Percentiles rank a stretch among this genome's conserved stretches.
Evolutionary conservation across 148 eudicot genomes (phyloP).

Genomic region (Persicaria maculosa): DNA sequence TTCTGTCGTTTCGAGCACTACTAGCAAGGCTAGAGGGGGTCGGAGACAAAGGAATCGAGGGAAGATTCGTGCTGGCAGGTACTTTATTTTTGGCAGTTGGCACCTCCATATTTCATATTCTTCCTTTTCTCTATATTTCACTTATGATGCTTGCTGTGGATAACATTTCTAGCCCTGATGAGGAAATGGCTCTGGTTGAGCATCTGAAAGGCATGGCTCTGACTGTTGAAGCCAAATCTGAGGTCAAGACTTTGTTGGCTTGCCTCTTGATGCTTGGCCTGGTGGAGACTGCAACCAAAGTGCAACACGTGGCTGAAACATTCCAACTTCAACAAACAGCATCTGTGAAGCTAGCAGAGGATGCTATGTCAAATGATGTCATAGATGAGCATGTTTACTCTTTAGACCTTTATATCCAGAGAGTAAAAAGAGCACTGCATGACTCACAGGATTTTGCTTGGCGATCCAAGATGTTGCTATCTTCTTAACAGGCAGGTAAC

Average conservation of each 20-base stretch:
- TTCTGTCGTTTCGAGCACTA: slow-evolving; percentile 49
- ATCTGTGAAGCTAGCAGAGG: slow-evolving; percentile 75
- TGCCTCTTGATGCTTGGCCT: slow-evolving; percentile 71
- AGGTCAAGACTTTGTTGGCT: slow-evolving; percentile 63
- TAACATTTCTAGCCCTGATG: slow-evolving; percentile 58
- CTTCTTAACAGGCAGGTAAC: slow-evolving; percentile 25
- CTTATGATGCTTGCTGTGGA: slow-evolving; percentile 8
- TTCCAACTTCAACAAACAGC: slow-evolving; percentile 76
- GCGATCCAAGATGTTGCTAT: slow-evolving; percentile 57
- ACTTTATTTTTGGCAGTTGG: slow-evolving; percentile 14
- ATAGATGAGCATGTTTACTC: slow-evolving; percentile 60
- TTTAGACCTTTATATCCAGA: slow-evolving; percentile 54
- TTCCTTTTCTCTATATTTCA: neutral
- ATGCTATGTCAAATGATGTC: slow-evolving; percentile 43
- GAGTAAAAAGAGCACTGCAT: slow-evolving; percentile 33
- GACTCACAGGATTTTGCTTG: slow-evolving; percentile 57
- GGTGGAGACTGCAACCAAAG: slow-evolving; percentile 63
- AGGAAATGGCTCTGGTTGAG: slow-evolving; percentile 87
- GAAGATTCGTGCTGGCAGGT: slow-evolving; percentile 99
- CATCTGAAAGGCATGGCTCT: slow-evolving; percentile 88
- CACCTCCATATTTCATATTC: neutral
- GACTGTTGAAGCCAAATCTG: slow-evolving; percentile 53
- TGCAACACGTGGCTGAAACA: slow-evolving; percentile 56
- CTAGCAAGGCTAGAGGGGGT: slow-evolving; percentile 59
- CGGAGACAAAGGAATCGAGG: slow-evolving; percentile 71